Evolutionary conservation across 495 filamentous ascomycete species (phyloP).

Genomic region (Barbatosphaeria neglecta): DNA sequence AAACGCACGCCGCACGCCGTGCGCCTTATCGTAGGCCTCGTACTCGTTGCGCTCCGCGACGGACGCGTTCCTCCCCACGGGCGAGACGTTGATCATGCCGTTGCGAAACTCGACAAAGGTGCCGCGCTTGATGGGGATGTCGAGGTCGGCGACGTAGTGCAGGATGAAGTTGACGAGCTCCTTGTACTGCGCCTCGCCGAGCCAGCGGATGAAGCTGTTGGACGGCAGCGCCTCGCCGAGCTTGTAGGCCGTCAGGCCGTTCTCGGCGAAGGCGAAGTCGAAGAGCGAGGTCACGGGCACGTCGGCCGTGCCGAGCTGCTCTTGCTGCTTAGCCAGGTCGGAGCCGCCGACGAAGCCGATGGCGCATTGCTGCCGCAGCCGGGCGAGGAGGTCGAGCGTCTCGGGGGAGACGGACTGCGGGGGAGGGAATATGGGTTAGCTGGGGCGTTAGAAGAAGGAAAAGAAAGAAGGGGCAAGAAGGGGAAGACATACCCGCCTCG

Average conservation of each 20-base stretch:
- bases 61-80: slow-evolving; percentile 84
- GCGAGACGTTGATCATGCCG: slow-evolving; percentile 93
- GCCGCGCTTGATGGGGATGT: slow-evolving; percentile 80
- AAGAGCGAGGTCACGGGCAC: slow-evolving; percentile 69
- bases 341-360: slow-evolving; percentile 87
- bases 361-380: slow-evolving; percentile 74
- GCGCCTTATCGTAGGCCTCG: slow-evolving; percentile 61
- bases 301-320: slow-evolving; percentile 63
- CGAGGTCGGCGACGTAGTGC: slow-evolving; percentile 80
- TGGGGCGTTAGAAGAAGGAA: neutral
- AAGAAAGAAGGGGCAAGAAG: neutral
- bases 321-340: slow-evolving; percentile 85
- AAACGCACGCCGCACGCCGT: slow-evolving; percentile 61
- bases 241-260: slow-evolving; percentile 85
- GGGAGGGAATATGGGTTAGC: neutral
- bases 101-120: slow-evolving; percentile 96
- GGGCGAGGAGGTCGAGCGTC: slow-evolving; percentile 69
- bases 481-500: slow-evolving; percentile 50
- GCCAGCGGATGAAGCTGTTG: slow-evolving; percentile 79
- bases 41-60: slow-evolving; percentile 69
- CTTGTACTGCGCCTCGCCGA: slow-evolving; percentile 91
- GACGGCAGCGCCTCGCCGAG: slow-evolving; percentile 58
- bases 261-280: slow-evolving; percentile 94
- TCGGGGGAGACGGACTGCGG: slow-evolving; percentile 54
- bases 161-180: slow-evolving; percentile 73